Conservation (phyloP, 2,329 filamentous ascomycete species). For the Ascomycota sp. region DNA sequence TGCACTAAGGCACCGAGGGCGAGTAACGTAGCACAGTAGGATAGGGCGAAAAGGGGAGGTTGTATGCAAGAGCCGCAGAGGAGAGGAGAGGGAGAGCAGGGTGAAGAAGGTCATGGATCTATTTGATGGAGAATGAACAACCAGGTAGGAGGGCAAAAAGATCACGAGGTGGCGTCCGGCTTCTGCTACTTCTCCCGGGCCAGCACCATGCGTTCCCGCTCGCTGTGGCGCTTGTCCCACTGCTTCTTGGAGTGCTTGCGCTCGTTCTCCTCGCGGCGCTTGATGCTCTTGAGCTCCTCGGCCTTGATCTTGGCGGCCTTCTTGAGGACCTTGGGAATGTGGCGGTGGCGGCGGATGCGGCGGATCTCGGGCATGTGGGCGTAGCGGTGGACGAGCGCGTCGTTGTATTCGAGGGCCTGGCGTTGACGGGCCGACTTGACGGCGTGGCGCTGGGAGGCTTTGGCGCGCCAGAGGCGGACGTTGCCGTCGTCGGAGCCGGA, state of each 20-base stretch:
- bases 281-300: conserved; percentile 72
- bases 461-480: conserved; percentile 64
- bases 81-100: too few relatives aligned
- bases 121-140: not conserved
- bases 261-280: conserved; percentile 85
- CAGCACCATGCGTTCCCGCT: conserved; percentile 86
- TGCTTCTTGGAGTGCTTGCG: conserved; percentile 78
- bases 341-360: conserved; percentile 76
- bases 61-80: too few relatives aligned
- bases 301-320: conserved; percentile 90
- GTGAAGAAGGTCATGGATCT: too few relatives aligned
- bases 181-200: conserved; percentile 31
- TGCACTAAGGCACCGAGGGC: too few relatives aligned
- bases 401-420: conserved; percentile 81
- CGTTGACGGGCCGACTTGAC: conserved; percentile 72
- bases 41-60: too few relatives aligned
- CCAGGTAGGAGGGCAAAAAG: not conserved
- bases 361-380: conserved; percentile 91
- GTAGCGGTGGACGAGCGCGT: conserved; percentile 64
- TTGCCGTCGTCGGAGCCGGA: conserved; percentile 91
- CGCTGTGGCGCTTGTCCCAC: conserved; percentile 48
- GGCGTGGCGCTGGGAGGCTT: conserved; percentile 65
- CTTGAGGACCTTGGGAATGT: conserved; percentile 83
- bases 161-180: not conserved
- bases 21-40: too few relatives aligned